Evolutionary conservation across 2,329 filamentous ascomycete species (phyloP), one percentile per base, ranked within the genome.

Genomic region (Dothistroma pini): DNA sequence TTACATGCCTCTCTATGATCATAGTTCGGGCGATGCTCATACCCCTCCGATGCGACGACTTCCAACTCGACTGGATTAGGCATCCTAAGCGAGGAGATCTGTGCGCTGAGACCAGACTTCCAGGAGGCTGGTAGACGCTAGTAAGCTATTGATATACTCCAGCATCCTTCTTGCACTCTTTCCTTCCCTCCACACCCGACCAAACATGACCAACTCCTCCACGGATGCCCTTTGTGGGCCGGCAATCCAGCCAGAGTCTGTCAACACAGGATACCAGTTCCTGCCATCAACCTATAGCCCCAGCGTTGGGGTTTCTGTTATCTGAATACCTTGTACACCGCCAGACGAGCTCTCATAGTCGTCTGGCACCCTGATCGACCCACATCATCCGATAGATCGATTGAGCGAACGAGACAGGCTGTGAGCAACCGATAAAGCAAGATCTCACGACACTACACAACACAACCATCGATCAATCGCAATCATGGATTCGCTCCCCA

Each of bases 401-500:
- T 38, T 16, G n/a, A 63, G 34, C 16, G 57, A 22, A 55, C 35
- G 21, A 56, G 22, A 25, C 19, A 63, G 25, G 22, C 16, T n/a
- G 10, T 31, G 48, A 58, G 29, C 25, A 38, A 56, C 47, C 31
- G n/a, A 16, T 22, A 58, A 38, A 59, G 35, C 12, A 32, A 54
- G 10, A 61, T 32, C 12, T 34, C 29, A 38, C 54, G 34, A 48
- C 38, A 44, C 16, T 44, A 44, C 41, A 51, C 29, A 22, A 54
- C 22, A 56, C 55, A 47, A 35, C 11, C 25, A 62, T 61, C 61
- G 57, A 55, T n/a, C 41, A 25, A 61, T 61, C 59, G 57, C 64
- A 71, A 76, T 64, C 59, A 87, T 86, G 84, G 69, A 78, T 56
- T 78, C 78, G 57, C 76, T 87, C 29, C 79, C 85, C 25, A 84